Evolutionary conservation across 202 grass and related monocot species (phyloP), one percentile per base, ranked within the genome.

Genomic region (Schoenoplectus tabernaemontani): DNA sequence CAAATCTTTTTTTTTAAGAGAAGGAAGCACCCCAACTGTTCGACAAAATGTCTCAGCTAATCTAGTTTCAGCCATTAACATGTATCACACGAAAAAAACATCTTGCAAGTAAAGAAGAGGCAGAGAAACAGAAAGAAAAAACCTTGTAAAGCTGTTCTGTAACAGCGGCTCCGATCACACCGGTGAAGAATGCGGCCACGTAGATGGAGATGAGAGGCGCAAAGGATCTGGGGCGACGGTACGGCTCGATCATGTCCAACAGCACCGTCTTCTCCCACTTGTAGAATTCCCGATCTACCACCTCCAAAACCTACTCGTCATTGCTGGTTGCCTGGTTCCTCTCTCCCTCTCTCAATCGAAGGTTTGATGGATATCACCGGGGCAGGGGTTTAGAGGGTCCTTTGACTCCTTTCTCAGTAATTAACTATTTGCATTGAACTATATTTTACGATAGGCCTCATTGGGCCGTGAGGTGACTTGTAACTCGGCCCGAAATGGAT

Each of bases 111-210:
- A 7, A 4, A 13, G 5, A n/a, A n/a, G n/a, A n/a, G n/a, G n/a
- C n/a, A n/a, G n/a, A n/a, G n/a, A n/a, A n/a, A n/a, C n/a, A 0
- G n/a, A 22, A 16, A 36, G 4, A 13, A 43, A 5, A 0, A 10
- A 97, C 94, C 89, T 90, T 97, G 73, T 93, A 93, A 17, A 93
- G 91, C 75, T 97, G 91, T 85, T 97, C 94, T 12, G 91, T 93
- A 70, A 92, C 23, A 17, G 94, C 94, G 61, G 91, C 86, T 24
- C 72, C 94, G 59, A 97, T 28, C 42, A 97, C 87, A 33, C 87
- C 89, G 60, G 91, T 97, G 89, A 93, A 97, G 91, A 97, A 97
- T 64, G 94, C 94, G 84, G 91, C 89, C 47, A 92, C 78, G 84
- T 97, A 97, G 47, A 88, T 83, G 59, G 88, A 69, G 41, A 93